Evolutionary conservation across 495 filamentous ascomycete genomes (phyloP).

Genomic region (Saxophila tyrrhenica): DNA sequence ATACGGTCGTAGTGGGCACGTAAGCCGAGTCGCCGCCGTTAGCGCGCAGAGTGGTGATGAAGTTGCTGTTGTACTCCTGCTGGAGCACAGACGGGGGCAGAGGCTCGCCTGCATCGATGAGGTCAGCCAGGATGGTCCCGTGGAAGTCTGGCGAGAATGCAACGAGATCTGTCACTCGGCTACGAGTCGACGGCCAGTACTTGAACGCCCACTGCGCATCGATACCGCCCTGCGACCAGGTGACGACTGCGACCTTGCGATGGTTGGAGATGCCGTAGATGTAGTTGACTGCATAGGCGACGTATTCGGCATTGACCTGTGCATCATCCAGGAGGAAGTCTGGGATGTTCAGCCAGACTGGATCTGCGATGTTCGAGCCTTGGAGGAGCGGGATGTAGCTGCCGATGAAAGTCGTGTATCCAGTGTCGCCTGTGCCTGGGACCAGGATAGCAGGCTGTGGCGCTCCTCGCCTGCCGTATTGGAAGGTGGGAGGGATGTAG

Average conservation of each 20-base stretch:
- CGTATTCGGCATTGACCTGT: conserved; percentile 34
- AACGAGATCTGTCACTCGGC: conserved; percentile 32
- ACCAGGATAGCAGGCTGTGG: conserved; percentile 35
- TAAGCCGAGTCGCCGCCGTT: conserved; percentile 39
- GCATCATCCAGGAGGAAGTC: conserved; percentile 30
- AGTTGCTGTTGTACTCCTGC: conserved; percentile 34
- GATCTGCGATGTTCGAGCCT: conserved; percentile 27
- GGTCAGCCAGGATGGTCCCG: conserved; percentile 29
- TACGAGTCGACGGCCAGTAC: conserved; percentile 40
- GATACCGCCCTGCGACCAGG: conserved; percentile 42
- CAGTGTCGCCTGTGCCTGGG: conserved; percentile 37
- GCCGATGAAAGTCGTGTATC: conserved; percentile 27
- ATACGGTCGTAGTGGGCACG: conserved; percentile 40
- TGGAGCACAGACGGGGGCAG: conserved; percentile 33
- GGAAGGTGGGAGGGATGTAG: conserved; percentile 34
- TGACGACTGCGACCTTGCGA: conserved; percentile 30
- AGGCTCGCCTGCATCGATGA: conserved; percentile 18
- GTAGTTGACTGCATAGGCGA: conserved; percentile 36
- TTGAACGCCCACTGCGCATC: conserved; percentile 41
- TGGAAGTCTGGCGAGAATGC: conserved; percentile 38
- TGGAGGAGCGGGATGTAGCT: conserved; percentile 37
- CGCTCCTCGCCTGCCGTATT: conserved; percentile 25
- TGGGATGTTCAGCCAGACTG: conserved; percentile 43
- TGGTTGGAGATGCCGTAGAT: conserved; percentile 29
- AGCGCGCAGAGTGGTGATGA: conserved; percentile 29